Percentiles rank a stretch among this genome's conserved stretches.
Evolutionary conservation across 306 rosid genomes (phyloP).

Genomic region (Prosopis cineraria): DNA sequence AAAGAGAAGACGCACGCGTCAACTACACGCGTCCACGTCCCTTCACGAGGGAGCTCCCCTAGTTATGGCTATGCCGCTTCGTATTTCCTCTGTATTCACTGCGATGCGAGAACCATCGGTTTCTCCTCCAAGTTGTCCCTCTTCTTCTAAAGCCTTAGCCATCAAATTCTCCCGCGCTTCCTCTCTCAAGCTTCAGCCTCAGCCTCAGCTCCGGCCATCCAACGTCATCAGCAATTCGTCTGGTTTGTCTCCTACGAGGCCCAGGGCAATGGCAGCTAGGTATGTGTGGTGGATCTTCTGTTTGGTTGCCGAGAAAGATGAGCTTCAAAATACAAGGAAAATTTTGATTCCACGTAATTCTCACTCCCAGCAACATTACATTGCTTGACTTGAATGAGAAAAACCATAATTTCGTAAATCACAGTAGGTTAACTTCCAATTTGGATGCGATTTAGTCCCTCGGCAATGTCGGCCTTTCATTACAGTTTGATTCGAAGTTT

Average conservation of each 20-base stretch:
- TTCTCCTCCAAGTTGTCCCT: conserved; percentile 11
- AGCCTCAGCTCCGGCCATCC: background rate
- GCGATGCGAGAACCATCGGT: background rate
- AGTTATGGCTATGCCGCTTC: conserved; percentile 8
- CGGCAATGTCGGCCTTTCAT: background rate
- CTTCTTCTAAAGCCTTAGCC: background rate
- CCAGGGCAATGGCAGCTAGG: conserved; percentile 53
- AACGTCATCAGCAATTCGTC: background rate
- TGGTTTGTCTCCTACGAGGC: background rate
- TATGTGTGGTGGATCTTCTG: conserved; percentile 25
- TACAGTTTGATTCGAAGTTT: background rate
- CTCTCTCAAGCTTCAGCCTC: conserved; percentile 39
- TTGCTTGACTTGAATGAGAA: background rate
- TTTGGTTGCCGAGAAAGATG: conserved; percentile 1
- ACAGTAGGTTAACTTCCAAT: background rate
- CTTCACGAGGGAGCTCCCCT: background rate
- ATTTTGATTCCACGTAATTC: background rate
- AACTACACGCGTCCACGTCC: background rate
- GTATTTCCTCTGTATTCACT: conserved; percentile 21
- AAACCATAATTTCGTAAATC: background rate
- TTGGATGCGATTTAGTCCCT: background rate
- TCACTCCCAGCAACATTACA: background rate
- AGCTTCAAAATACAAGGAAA: background rate
- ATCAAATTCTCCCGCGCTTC: conserved; percentile 35
- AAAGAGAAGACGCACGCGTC: background rate